These are phyloP conservation scores for Ceratocystis harringtonii DNA, from an alignment of 2,329 filamentous ascomycete species.

Conservation along the genomic window DNA sequence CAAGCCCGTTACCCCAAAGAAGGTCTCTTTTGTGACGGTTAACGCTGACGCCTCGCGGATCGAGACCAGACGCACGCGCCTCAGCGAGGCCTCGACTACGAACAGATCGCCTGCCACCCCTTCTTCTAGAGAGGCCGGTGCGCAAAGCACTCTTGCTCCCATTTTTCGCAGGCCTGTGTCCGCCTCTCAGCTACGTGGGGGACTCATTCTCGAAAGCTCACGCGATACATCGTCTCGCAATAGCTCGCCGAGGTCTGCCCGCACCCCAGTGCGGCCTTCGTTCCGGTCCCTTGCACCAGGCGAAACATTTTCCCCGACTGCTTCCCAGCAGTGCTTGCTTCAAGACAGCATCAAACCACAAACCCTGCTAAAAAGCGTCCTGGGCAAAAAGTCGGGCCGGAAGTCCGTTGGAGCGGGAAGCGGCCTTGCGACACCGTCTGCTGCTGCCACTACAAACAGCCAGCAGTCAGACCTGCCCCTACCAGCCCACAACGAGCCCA, in stretches of 20 bases:
- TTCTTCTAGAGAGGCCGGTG: neutral
- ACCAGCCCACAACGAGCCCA: neutral
- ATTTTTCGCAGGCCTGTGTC: neutral
- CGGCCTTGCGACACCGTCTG: neutral
- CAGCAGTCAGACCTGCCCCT: neutral
- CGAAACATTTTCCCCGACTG: conserved; percentile 9
- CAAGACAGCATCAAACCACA: conserved; percentile 1
- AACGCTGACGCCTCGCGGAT: neutral
- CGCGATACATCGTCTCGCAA: neutral
- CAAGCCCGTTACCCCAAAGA: conserved; percentile 13
- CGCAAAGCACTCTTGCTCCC: neutral
- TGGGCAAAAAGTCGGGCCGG: conserved; percentile 1
- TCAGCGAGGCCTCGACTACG: neutral
- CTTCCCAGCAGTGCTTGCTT: neutral
- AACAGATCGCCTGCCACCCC: neutral
- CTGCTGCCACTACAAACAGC: neutral
- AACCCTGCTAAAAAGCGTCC: neutral
- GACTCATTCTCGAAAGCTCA: conserved; percentile 5
- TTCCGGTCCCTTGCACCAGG: conserved; percentile 11
- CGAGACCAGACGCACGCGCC: neutral
- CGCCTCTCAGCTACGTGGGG: conserved; percentile 4
- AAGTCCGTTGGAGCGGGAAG: neutral
- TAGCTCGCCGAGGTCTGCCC: neutral
- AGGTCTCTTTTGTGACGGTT: conserved; percentile 3
- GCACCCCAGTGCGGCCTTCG: neutral